Evolutionary conservation across 208 protist species (phyloP).

Genomic region (Strigomonas oncopelti): DNA sequence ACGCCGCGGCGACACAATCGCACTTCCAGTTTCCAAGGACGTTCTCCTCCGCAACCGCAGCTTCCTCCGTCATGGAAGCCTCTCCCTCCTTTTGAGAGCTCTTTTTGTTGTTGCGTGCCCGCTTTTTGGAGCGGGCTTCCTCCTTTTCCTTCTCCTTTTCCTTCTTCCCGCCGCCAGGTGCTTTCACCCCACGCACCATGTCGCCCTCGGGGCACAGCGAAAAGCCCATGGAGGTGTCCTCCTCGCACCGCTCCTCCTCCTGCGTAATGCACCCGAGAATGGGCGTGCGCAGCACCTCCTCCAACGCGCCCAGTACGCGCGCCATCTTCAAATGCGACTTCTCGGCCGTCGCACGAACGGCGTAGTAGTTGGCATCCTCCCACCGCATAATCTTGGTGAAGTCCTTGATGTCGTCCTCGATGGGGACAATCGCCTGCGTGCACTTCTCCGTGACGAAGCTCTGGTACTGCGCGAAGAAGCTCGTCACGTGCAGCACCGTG

Average conservation of each 20-base stretch:
- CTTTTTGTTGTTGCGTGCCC: conserved; percentile 2
- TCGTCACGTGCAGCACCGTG: conserved; percentile 66
- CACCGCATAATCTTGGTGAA: conserved; percentile 89
- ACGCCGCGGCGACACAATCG: conserved; percentile 13
- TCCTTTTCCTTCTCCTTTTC: background rate
- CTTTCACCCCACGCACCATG: conserved; percentile 2
- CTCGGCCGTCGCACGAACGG: conserved; percentile 90
- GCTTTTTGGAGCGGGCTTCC: background rate
- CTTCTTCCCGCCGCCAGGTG: conserved; percentile 18
- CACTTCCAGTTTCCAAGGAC: background rate
- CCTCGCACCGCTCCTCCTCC: conserved; percentile 82
- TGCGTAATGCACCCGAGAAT: conserved; percentile 49
- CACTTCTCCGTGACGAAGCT: conserved; percentile 39
- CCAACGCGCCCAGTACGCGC: conserved; percentile 61
- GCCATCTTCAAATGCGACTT: conserved; percentile 95
- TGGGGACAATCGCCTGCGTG: conserved; percentile 38
- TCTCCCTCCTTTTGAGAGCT: background rate
- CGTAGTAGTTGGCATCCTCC: conserved; percentile 95
- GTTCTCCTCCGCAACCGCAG: background rate
- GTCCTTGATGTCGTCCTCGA: conserved; percentile 86
- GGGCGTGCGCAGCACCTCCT: conserved; percentile 72
- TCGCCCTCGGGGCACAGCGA: conserved; percentile 17
- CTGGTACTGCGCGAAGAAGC: conserved; percentile 85
- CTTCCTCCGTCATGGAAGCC: background rate
- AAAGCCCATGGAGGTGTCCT: conserved; percentile 78